These are phyloP conservation scores for Pisolithus thermaeus DNA, from an alignment of 1,284 basidiomycete species.

Conservation along the genomic window DNA sequence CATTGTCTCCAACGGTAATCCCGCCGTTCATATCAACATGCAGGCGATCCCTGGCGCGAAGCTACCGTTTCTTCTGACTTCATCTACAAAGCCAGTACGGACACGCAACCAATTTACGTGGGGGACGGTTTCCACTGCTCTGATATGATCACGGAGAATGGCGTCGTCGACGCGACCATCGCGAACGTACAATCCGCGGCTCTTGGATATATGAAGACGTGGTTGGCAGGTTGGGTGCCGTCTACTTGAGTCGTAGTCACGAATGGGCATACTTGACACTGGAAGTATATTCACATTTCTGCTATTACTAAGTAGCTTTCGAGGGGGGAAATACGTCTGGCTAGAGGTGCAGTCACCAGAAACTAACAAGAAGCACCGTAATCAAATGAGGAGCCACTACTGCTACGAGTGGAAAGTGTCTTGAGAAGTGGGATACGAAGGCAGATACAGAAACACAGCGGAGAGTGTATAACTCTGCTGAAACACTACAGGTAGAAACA, in stretches of 20 bases:
- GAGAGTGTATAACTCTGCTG: too few species aligned
- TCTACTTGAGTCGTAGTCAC: not conserved
- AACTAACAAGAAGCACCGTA: too few species aligned
- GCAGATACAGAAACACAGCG: too few species aligned
- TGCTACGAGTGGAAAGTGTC: too few species aligned
- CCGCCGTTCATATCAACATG: slow-evolving; percentile 3
- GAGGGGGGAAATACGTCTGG: too few species aligned
- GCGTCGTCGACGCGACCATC: slow-evolving; percentile 45
- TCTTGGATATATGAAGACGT: slow-evolving; percentile 40
- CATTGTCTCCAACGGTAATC: not conserved
- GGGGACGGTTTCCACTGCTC: slow-evolving; percentile 64
- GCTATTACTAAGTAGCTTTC: not conserved
- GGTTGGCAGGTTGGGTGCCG: slow-evolving; percentile 33
- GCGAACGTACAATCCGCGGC: slow-evolving; percentile 45
- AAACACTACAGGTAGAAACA: too few species aligned
- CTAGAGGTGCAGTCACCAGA: too few species aligned
- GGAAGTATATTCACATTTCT: too few species aligned
- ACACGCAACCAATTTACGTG: slow-evolving; percentile 47
- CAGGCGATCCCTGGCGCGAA: slow-evolving; percentile 72
- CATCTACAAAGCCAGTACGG: slow-evolving; percentile 42
- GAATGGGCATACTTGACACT: not conserved
- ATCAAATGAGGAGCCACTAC: too few species aligned
- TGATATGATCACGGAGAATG: slow-evolving; percentile 44
- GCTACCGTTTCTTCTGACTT: slow-evolving; percentile 58
- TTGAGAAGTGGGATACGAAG: too few species aligned